Evolutionary conservation across 768 basidiomycete genomes (phyloP).

Genomic region (Agrocybe pediades): DNA sequence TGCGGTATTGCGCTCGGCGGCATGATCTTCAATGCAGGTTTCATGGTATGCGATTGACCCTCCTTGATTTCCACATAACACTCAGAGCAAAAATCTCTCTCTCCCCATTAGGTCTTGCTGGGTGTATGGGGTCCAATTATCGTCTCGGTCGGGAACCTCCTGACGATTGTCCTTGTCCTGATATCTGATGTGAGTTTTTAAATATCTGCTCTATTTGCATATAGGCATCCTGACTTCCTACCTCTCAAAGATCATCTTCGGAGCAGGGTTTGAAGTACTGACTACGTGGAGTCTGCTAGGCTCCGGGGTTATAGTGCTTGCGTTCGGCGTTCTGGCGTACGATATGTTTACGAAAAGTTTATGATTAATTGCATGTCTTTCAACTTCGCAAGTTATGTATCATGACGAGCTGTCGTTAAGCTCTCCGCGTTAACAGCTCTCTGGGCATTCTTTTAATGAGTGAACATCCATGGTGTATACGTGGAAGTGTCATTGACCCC

Average conservation of each 20-base stretch:
- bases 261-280: conserved; percentile 58
- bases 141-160: conserved; percentile 86
- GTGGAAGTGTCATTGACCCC: too few relatives aligned
- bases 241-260: conserved; percentile 49
- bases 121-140: conserved; percentile 89
- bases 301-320: conserved; percentile 75
- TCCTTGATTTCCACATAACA: conserved; percentile 1
- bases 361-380: conserved; percentile 18
- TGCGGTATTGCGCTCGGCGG: conserved; percentile 71
- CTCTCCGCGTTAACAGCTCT: too few relatives aligned
- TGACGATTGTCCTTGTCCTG: conserved; percentile 91
- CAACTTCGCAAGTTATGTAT: too few relatives aligned
- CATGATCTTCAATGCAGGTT: conserved; percentile 79
- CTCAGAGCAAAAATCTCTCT: neutral
- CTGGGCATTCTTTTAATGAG: too few relatives aligned
- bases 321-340: conserved; percentile 78
- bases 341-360: conserved; percentile 56
- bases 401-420: too few relatives aligned
- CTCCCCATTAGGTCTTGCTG: conserved; percentile 73
- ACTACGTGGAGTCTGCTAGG: conserved; percentile 77
- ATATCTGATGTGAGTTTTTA: conserved; percentile 61
- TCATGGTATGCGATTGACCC: conserved; percentile 61
- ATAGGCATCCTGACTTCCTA: neutral
- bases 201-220: neutral
- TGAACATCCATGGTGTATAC: too few relatives aligned